Evolutionary conservation across 306 rosid genomes (phyloP).

Genomic region (Trifolium subterraneum): DNA sequence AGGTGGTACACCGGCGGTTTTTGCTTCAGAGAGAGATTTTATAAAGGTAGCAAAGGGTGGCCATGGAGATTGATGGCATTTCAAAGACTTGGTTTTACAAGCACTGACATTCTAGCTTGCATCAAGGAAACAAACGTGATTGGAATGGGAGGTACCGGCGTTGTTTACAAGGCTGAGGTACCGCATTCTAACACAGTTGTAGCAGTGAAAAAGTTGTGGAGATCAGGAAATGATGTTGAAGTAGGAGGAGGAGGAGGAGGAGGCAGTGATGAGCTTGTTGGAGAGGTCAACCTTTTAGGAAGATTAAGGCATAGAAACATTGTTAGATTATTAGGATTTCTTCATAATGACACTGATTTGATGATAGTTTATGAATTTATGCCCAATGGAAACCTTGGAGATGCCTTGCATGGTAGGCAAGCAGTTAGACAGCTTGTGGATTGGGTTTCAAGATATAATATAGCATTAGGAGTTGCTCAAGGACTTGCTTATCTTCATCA

Average conservation of each 20-base stretch:
- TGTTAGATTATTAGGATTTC: constrained; percentile 80
- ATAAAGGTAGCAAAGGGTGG: constrained; percentile 82
- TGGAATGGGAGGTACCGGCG: constrained; percentile 92
- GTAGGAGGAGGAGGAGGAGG: constrained; percentile 82
- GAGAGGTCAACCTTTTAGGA: constrained; percentile 89
- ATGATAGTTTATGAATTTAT: constrained; percentile 93
- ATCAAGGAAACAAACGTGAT: constrained; percentile 85
- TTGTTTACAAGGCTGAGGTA: constrained; percentile 87
- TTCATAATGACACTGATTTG: constrained; percentile 73
- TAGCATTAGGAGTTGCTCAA: constrained; percentile 90
- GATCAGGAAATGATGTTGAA: constrained; percentile 74
- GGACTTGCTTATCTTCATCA: constrained; percentile 97
- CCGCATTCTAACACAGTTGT: constrained; percentile 67
- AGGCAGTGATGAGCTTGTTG: constrained; percentile 77
- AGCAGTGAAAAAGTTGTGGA: constrained; percentile 92
- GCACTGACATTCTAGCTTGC: constrained; percentile 79
- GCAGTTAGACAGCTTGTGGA: constrained; percentile 73
- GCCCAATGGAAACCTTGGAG: constrained; percentile 89
- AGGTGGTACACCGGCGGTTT: constrained; percentile 77
- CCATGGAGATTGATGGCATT: constrained; percentile 96
- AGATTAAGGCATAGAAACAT: constrained; percentile 90
- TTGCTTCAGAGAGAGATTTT: constrained; percentile 67
- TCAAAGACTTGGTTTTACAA: constrained; percentile 84
- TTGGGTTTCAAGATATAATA: constrained; percentile 91
- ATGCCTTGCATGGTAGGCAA: constrained; percentile 84